These are phyloP conservation scores for Gracilaria caudata DNA, from an alignment of 23 red algal genomes.

Conservation along the genomic window DNA sequence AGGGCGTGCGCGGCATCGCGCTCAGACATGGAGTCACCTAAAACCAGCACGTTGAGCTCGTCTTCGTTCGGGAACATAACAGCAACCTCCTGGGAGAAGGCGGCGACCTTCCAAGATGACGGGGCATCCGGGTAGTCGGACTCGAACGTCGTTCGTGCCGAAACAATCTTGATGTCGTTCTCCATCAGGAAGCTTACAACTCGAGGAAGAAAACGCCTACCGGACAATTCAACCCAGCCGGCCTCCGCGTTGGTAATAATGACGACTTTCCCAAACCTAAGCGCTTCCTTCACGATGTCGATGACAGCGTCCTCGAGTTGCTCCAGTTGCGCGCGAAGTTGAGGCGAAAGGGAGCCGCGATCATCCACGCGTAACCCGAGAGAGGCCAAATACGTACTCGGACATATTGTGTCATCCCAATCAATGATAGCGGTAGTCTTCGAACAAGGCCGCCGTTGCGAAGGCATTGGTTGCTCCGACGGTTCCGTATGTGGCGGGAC, in stretches of 20 bases:
- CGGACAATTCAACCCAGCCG: constrained; percentile 93
- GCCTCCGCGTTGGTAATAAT: constrained; percentile 98
- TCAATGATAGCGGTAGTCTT: constrained; percentile 71
- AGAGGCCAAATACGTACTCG: constrained; percentile 47
- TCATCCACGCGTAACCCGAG: constrained; percentile 63
- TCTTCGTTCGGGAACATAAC: constrained; percentile 72
- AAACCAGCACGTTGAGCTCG: constrained; percentile 85
- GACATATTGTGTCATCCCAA: constrained; percentile 75
- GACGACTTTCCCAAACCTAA: constrained; percentile 80
- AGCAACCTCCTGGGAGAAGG: constrained; percentile 84
- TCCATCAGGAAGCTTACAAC: constrained; percentile 60
- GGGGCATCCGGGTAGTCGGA: constrained; percentile 81
- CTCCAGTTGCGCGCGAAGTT: constrained; percentile 29
- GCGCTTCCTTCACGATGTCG: constrained; percentile 76
- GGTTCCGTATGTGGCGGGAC: neutral
- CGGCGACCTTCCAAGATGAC: constrained; percentile 92
- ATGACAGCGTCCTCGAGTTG: constrained; percentile 60
- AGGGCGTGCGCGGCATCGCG: constrained; percentile 91
- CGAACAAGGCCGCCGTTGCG: neutral
- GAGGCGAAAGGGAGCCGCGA: constrained; percentile 9
- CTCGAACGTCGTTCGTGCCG: constrained; percentile 90
- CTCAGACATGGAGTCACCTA: constrained; percentile 94
- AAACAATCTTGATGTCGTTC: constrained; percentile 82
- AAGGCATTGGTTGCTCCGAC: neutral
- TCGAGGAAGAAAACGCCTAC: constrained; percentile 83